These are phyloP conservation scores for Phlebiopsis flavidoalba DNA, from an alignment of 768 basidiomycete genomes.

Conservation along the genomic window DNA sequence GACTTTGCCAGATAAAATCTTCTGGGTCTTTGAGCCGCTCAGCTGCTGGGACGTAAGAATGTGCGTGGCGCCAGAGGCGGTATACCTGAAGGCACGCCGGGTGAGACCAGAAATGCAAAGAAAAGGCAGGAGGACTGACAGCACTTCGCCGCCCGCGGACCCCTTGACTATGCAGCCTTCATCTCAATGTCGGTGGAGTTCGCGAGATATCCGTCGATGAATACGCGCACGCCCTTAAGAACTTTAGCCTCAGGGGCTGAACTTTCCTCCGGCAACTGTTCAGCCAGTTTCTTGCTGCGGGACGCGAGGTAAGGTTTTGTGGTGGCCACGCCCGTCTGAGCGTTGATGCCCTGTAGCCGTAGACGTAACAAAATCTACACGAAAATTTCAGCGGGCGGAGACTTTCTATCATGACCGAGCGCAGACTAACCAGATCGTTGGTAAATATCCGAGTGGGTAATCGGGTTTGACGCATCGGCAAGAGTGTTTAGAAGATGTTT, in stretches of 20 bases:
- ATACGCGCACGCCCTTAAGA: slow-evolving; percentile 45
- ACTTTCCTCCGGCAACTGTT: slow-evolving; percentile 19
- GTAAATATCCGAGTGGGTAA: slow-evolving; percentile 65
- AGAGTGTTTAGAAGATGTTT: slow-evolving; percentile 59
- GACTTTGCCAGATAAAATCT: slow-evolving; percentile 47
- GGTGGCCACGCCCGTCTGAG: slow-evolving; percentile 20
- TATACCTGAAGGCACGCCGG: slow-evolving; percentile 33
- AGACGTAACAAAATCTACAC: slow-evolving; percentile 53
- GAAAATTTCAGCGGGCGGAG: slow-evolving; percentile 1
- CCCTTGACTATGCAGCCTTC: slow-evolving; percentile 59
- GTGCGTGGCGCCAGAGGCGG: slow-evolving; percentile 66
- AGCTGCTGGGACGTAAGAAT: slow-evolving; percentile 71
- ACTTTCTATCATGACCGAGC: not conserved
- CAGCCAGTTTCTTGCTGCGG: slow-evolving; percentile 22
- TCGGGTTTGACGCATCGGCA: slow-evolving; percentile 63
- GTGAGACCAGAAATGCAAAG: not conserved
- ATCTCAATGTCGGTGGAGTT: slow-evolving; percentile 79
- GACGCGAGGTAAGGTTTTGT: slow-evolving; percentile 16
- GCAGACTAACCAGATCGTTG: slow-evolving; percentile 50
- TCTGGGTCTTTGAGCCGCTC: slow-evolving; percentile 68
- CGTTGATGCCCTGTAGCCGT: slow-evolving; percentile 42
- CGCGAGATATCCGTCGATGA: slow-evolving; percentile 65
- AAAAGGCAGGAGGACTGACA: slow-evolving; percentile 40
- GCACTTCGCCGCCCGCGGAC: slow-evolving; percentile 59
- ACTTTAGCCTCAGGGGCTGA: slow-evolving; percentile 12